Evolutionary conservation across 116 monocot genomes (phyloP).

Genomic region (Thalassia testudinum): DNA sequence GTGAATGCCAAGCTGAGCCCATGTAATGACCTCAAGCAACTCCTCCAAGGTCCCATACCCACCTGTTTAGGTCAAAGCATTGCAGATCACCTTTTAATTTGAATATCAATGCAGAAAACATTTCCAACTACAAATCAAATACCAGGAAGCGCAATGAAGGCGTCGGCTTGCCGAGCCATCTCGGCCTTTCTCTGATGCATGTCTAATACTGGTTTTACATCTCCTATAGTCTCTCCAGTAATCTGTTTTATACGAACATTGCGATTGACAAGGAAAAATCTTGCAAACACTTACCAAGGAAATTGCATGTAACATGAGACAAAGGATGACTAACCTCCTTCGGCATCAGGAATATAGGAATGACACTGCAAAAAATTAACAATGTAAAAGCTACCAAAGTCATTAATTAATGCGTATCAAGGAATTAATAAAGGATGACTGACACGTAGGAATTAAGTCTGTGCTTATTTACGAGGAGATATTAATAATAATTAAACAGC

Average conservation of each 20-base stretch:
- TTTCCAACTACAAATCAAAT: not conserved
- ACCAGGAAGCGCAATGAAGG: constrained; percentile 88
- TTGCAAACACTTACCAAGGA: not conserved
- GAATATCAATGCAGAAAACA: not conserved
- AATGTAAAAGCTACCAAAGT: too few relatives aligned
- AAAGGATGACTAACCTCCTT: constrained; percentile 35
- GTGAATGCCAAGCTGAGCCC: constrained; percentile 6
- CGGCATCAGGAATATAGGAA: constrained; percentile 57
- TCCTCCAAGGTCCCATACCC: constrained; percentile 16
- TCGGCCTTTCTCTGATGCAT: constrained; percentile 84
- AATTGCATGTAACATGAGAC: not conserved
- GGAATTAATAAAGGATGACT: too few relatives aligned
- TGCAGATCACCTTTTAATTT: not conserved
- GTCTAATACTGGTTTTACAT: constrained; percentile 48
- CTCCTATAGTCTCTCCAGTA: constrained; percentile 46
- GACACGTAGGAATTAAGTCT: too few relatives aligned
- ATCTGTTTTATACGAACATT: constrained; percentile 10
- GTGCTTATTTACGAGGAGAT: not conserved
- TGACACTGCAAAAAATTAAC: constrained; percentile 37
- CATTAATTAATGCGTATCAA: too few relatives aligned
- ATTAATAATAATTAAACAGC: too few relatives aligned
- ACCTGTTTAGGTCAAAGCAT: not conserved
- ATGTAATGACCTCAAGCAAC: constrained; percentile 24
- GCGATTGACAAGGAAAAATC: not conserved
- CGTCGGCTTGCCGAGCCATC: constrained; percentile 77